Conservation (phyloP, 2,329 filamentous ascomycete genomes). For the Juglanconis oblonga region DNA sequence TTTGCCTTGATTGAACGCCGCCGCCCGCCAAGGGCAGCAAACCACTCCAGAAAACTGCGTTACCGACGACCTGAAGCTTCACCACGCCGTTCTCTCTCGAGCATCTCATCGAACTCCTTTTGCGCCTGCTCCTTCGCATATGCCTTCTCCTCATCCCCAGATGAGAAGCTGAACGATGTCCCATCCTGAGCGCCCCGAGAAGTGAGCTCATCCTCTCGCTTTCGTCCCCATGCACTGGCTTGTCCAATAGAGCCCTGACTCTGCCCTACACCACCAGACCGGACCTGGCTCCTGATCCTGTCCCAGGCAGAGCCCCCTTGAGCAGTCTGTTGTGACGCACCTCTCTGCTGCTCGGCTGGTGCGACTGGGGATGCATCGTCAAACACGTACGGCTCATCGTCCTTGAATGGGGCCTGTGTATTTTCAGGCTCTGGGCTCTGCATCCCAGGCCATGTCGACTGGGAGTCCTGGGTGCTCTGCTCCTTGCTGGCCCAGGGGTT, state of each 20-base stretch:
- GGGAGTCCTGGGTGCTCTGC: background rate
- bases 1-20: too few species aligned
- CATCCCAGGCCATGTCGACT: conserved; percentile 1
- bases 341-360: conserved; percentile 1
- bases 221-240: conserved; percentile 3
- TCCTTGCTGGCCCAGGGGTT: conserved; percentile 4
- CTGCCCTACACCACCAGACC: background rate
- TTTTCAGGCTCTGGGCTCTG: conserved; percentile 1
- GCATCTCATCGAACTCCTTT: conserved; percentile 46
- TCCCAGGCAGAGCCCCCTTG: conserved; percentile 19
- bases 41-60: too few species aligned
- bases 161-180: conserved; percentile 32
- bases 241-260: background rate
- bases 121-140: conserved; percentile 45
- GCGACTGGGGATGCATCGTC: conserved; percentile 20
- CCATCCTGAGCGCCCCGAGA: conserved; percentile 14
- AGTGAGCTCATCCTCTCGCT: conserved; percentile 24
- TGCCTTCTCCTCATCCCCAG: conserved; percentile 34
- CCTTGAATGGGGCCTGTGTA: background rate
- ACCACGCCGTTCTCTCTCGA: conserved; percentile 39
- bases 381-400: conserved; percentile 9
- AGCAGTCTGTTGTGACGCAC: background rate
- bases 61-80: background rate
- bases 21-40: too few species aligned
- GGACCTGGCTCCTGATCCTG: conserved; percentile 13